Evolutionary conservation across 345 rosid genomes (phyloP).

Genomic region (Populus nigra): DNA sequence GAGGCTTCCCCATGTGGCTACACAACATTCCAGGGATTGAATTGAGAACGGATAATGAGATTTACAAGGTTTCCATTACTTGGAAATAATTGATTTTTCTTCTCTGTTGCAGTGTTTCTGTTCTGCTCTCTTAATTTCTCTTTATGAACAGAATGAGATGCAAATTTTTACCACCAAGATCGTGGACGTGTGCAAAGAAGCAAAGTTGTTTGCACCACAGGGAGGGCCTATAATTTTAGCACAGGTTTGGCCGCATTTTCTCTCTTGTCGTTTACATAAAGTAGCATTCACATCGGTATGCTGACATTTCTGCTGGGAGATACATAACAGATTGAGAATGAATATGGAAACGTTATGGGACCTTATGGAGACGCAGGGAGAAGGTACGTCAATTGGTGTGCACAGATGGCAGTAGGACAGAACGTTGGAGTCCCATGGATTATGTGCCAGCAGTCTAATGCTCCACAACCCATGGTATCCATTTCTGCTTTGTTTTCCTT

Average conservation of each 20-base stretch:
- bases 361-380: constrained; percentile 51
- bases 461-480: constrained; percentile 52
- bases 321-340: constrained; percentile 28
- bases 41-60: constrained; percentile 47
- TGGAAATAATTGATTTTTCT: background rate
- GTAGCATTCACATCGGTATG: background rate
- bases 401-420: constrained; percentile 54
- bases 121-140: background rate
- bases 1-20: constrained; percentile 71
- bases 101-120: background rate
- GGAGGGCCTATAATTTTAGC: constrained; percentile 74
- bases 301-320: constrained; percentile 19
- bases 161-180: constrained; percentile 55
- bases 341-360: constrained; percentile 57
- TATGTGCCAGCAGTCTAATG: constrained; percentile 68
- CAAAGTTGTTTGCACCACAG: constrained; percentile 67
- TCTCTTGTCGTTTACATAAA: background rate
- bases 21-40: constrained; percentile 45
- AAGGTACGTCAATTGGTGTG: constrained; percentile 62
- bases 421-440: constrained; percentile 76
- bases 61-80: background rate
- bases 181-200: constrained; percentile 53
- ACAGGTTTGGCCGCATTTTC: constrained; percentile 36
- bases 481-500: background rate
- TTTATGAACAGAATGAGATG: constrained; percentile 48